A percentile compares a stretch with the other conserved stretches of the same genome.
These are phyloP conservation scores for Podospora fimiseda DNA, from an alignment of 495 filamentous ascomycete genomes.

Conservation along the genomic window DNA sequence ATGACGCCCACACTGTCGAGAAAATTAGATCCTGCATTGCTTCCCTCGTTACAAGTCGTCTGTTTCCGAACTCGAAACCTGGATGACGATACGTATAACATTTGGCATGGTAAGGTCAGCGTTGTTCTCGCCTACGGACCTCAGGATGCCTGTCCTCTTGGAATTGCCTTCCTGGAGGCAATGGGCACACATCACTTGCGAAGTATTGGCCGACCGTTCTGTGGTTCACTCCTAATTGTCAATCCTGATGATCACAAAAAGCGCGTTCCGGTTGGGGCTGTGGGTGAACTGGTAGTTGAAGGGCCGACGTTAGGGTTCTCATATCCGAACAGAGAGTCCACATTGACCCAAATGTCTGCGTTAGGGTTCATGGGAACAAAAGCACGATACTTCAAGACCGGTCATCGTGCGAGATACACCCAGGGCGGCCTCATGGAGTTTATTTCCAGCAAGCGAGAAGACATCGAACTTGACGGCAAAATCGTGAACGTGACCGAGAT, in stretches of 20 bases:
- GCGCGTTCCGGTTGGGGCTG: slow-evolving; percentile 39
- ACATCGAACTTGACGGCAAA: slow-evolving; percentile 25
- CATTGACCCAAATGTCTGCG: slow-evolving; percentile 19
- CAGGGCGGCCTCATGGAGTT: slow-evolving; percentile 41
- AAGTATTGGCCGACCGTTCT: slow-evolving; percentile 38
- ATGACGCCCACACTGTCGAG: slow-evolving; percentile 41
- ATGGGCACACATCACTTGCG: slow-evolving; percentile 29
- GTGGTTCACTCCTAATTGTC: slow-evolving; percentile 40
- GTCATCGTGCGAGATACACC: slow-evolving; percentile 38
- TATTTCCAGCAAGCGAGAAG: slow-evolving; percentile 29
- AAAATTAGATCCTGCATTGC: slow-evolving; percentile 31
- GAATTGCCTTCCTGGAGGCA: slow-evolving; percentile 39
- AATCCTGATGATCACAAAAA: slow-evolving; percentile 43
- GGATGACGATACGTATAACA: slow-evolving; percentile 35
- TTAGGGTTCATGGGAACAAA: slow-evolving; percentile 12
- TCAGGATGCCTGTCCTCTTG: slow-evolving; percentile 40
- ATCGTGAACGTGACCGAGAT: slow-evolving; percentile 33
- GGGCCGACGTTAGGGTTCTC: slow-evolving; percentile 37
- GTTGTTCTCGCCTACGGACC: slow-evolving; percentile 41
- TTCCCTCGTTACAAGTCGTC: slow-evolving; percentile 35
- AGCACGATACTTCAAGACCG: slow-evolving; percentile 35
- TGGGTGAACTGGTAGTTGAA: slow-evolving; percentile 44
- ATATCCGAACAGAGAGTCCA: slow-evolving; percentile 29
- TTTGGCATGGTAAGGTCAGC: slow-evolving; percentile 39
- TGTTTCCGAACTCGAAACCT: slow-evolving; percentile 41